Base-by-base conservation (phyloP, 306 rosid genomes). In the Malus orientalis region DNA sequence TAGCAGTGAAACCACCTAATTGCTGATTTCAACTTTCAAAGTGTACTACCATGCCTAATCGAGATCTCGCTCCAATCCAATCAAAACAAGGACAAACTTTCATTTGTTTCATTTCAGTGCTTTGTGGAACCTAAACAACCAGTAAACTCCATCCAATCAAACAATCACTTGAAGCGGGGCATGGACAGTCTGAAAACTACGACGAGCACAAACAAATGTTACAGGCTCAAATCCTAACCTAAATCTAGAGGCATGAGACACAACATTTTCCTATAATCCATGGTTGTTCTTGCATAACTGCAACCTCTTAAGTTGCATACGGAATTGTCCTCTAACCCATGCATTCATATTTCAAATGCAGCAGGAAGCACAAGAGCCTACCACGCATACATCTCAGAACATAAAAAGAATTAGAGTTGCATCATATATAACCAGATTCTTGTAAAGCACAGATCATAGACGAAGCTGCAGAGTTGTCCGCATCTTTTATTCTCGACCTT, bases 381-480 rank as follows among this genome's bases (percentile, higher is more conserved):
- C 44, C 44, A 40, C 11, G 1, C 44, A 40, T 40, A 40, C 9
- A 40, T 40, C 44, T 40, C 44, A 40, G 44, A 5, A 49, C 16
- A 49, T 5, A 49, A 49, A 15, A 15, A 49, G 20, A 49, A 49
- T 15, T 49, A 15, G 20, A 7, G 11, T 32, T 33, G 23, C 67
- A 9, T 85, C 78, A 90, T 25, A 85, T 30, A 76, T 14, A 59
- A 19, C 76, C 73, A 20, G 78, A 69, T 73, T 88, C 83, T 60
- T 81, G 83, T 53, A 89, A 79, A 76, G 88, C 84, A 4, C 75
- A 69, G 63, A 91, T 81, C 90, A 91, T 80, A 60, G 66, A 80
- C 27, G 96, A 91, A 63, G 97, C 96, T 25, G 97, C 97, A 66
- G 96, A 91, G 76, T 82, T 86, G 22, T 91, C 78, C 4, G 97